phyloP scores from a whole-genome alignment of 2,329 filamentous ascomycete species.

The Geosmithia flava region DNA sequence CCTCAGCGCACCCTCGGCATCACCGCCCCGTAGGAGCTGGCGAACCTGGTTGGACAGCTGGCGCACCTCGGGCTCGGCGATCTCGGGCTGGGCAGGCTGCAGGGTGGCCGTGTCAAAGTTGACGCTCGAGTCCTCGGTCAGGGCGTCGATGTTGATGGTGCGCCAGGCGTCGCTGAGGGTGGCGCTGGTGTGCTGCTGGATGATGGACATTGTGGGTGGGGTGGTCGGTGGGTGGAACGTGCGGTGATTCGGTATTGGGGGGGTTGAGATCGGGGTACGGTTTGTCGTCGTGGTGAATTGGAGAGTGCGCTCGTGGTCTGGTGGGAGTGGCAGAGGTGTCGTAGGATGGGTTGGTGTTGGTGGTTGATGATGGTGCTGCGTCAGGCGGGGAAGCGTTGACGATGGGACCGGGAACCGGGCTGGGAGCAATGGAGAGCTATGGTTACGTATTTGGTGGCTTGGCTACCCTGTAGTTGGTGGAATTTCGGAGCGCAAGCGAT shows the following conservation, averaged over 20 bases:
- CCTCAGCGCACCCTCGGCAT: constrained; percentile 75
- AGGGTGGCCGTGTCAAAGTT: constrained; percentile 88
- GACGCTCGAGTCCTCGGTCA: constrained; percentile 77
- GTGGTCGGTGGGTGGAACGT: neutral
- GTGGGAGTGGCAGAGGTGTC: too few relatives aligned
- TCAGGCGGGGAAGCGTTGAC: too few relatives aligned
- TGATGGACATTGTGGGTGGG: constrained; percentile 44
- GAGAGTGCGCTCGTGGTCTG: too few relatives aligned
- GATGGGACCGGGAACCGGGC: too few relatives aligned
- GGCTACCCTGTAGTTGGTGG: too few relatives aligned
- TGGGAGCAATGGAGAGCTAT: too few relatives aligned
- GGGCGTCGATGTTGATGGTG: constrained; percentile 87
- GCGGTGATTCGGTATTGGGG: neutral
- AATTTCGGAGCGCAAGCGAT: too few relatives aligned
- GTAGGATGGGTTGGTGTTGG: too few relatives aligned
- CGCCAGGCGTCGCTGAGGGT: constrained; percentile 58
- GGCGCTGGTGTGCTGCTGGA: constrained; percentile 49
- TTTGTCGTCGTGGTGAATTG: too few relatives aligned
- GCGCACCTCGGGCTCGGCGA: constrained; percentile 67
- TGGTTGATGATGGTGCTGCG: too few relatives aligned
- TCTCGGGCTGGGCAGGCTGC: constrained; percentile 61
- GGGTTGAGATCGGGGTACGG: neutral
- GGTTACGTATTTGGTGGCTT: too few relatives aligned
- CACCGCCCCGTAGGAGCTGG: constrained; percentile 76
- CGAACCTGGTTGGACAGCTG: constrained; percentile 69